These are phyloP conservation scores for Plasmodium berghei DNA, from an alignment of 169 alveolate genomes.

Conservation along the genomic window DNA sequence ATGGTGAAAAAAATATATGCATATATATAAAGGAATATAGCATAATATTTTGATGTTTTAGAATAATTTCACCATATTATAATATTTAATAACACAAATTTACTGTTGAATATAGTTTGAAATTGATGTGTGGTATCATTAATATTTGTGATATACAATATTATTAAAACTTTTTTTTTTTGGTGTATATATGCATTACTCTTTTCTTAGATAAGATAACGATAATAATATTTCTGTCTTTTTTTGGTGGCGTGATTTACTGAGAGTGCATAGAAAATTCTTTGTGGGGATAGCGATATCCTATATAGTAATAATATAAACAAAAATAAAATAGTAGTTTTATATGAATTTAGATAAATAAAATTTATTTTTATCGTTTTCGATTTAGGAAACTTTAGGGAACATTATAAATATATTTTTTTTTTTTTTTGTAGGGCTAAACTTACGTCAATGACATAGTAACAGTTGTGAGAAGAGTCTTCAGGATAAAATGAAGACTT, in stretches of 20 bases:
- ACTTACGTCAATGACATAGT: conserved; percentile 83
- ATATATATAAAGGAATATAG: background rate
- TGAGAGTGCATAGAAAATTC: conserved; percentile 27
- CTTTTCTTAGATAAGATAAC: conserved; percentile 18
- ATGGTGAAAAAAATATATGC: background rate
- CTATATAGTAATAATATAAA: conserved; percentile 14
- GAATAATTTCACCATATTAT: too few relatives aligned
- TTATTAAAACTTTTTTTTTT: too few relatives aligned
- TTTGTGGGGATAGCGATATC: conserved; percentile 62
- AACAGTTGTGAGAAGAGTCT: conserved; percentile 82
- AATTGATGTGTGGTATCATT: too few relatives aligned
- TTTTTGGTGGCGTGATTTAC: conserved; percentile 41
- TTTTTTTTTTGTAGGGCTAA: background rate
- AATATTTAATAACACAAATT: too few relatives aligned
- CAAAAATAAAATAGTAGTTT: background rate
- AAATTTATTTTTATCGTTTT: background rate
- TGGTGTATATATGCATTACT: conserved; percentile 15
- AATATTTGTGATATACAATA: too few relatives aligned
- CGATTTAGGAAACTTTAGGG: too few relatives aligned
- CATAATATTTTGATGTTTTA: too few relatives aligned
- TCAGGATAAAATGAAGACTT: conserved; percentile 83
- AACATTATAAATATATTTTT: too few relatives aligned
- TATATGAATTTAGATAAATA: background rate
- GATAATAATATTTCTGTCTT: conserved; percentile 32
- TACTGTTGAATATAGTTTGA: too few relatives aligned